Conservation (phyloP, 768 basidiomycete genomes). For the Daedaleopsis sinensis region DNA sequence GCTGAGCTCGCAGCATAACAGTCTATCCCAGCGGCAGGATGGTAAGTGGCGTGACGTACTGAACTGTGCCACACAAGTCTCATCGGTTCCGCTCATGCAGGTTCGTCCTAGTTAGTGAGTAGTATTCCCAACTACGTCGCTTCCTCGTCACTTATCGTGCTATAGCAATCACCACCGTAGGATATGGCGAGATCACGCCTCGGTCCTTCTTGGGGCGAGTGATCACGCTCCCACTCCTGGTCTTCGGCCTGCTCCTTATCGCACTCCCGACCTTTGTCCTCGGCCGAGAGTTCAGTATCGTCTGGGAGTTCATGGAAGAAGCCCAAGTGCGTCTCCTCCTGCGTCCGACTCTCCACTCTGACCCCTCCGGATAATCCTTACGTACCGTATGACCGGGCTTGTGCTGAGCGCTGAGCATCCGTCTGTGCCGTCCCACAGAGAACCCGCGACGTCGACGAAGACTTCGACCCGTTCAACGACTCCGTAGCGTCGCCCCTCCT, state of each 20-base stretch:
- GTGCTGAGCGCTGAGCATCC: not conserved
- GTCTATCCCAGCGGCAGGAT: constrained; percentile 76
- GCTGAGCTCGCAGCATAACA: constrained; percentile 25
- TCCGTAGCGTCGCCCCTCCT: constrained; percentile 22
- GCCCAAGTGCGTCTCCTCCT: constrained; percentile 41
- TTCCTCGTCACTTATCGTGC: not conserved
- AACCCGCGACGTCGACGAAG: constrained; percentile 13
- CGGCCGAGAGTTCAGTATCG: constrained; percentile 86
- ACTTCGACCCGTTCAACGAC: constrained; percentile 14
- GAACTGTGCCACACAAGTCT: not conserved
- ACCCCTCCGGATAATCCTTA: not conserved
- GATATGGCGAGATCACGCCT: constrained; percentile 92
- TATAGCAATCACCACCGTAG: constrained; percentile 83
- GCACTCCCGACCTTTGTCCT: constrained; percentile 92
- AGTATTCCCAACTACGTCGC: not conserved
- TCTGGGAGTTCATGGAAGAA: constrained; percentile 82
- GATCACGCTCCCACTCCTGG: constrained; percentile 82
- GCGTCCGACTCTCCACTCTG: not conserved
- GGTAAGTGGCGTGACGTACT: constrained; percentile 50
- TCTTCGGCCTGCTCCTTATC: constrained; percentile 87
- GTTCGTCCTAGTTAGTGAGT: constrained; percentile 83
- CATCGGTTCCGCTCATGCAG: constrained; percentile 26
- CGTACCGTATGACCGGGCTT: no score
- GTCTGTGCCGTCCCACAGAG: not conserved
- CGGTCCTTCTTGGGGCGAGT: constrained; percentile 86